These are phyloP conservation scores for Glaciozyma antarctica DNA, from an alignment of 768 basidiomycete species.

Conservation along the genomic window DNA sequence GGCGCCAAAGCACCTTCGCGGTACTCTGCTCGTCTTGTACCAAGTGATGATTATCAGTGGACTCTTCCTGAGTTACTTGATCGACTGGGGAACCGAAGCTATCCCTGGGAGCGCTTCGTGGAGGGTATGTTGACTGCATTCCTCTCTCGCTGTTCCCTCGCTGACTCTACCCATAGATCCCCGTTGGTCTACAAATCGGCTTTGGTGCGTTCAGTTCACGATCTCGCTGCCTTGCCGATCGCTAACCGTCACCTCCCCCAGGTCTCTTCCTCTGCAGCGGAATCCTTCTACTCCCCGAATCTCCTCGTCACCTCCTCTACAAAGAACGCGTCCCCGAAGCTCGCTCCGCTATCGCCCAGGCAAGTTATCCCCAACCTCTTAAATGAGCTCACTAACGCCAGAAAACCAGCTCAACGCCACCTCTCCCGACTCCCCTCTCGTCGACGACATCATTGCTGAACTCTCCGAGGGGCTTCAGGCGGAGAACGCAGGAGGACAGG, in stretches of 20 bases:
- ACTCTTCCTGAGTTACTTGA: slow-evolving; percentile 59
- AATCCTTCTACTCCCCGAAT: slow-evolving; percentile 57
- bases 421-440: slow-evolving; percentile 46
- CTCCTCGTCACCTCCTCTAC: slow-evolving; percentile 48
- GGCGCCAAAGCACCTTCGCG: slow-evolving; percentile 63
- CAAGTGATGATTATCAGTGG: slow-evolving; percentile 43
- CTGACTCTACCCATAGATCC: slow-evolving; percentile 37
- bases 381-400: no score
- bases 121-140: slow-evolving; percentile 32
- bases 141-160: background rate
- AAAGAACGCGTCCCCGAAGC: slow-evolving; percentile 47
- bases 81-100: slow-evolving; percentile 58
- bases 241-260: background rate
- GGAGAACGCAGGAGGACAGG: slow-evolving; percentile 72
- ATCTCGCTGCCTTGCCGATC: background rate
- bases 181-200: slow-evolving; percentile 59
- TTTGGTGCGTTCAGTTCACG: slow-evolving; percentile 39
- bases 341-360: slow-evolving; percentile 52
- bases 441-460: slow-evolving; percentile 55
- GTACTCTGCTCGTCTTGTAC: slow-evolving; percentile 61
- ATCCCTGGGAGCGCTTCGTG: slow-evolving; percentile 56
- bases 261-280: background rate
- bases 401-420: slow-evolving; percentile 46
- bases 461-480: slow-evolving; percentile 56
- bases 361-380: no score